Evolutionary conservation across 1,284 basidiomycete species (phyloP).

Genomic region (Agaricales sp.): DNA sequence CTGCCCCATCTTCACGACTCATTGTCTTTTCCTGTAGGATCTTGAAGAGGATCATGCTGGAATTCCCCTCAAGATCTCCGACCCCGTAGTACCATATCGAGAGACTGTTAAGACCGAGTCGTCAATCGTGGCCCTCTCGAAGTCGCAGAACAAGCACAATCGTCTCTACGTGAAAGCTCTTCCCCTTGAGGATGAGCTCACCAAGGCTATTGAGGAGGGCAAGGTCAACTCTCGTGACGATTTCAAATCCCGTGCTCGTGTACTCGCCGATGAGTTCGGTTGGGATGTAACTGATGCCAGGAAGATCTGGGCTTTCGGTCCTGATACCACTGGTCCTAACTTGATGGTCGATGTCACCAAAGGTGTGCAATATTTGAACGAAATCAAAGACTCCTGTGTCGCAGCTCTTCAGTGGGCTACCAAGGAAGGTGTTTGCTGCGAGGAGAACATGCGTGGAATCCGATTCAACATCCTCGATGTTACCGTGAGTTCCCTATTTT

Average conservation of each 20-base stretch:
- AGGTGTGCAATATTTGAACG: slow-evolving; percentile 96
- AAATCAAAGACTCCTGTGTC: slow-evolving; percentile 99
- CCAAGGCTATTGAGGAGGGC: slow-evolving; percentile 87
- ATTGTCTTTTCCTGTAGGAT: slow-evolving; percentile 44
- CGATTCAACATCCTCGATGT: slow-evolving; percentile 97
- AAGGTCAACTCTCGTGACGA: slow-evolving; percentile 90
- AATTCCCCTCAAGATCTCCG: slow-evolving; percentile 98
- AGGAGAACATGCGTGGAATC: slow-evolving; percentile 99
- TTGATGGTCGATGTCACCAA: slow-evolving; percentile 97
- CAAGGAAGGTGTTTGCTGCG: slow-evolving; percentile 93
- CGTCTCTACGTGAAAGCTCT: slow-evolving; percentile 91
- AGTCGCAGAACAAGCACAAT: slow-evolving; percentile 99
- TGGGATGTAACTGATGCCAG: slow-evolving; percentile 99
- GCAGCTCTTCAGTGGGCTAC: slow-evolving; percentile 99
- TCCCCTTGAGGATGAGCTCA: slow-evolving; percentile 92
- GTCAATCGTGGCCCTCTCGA: slow-evolving; percentile 92
- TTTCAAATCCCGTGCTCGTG: slow-evolving; percentile 93
- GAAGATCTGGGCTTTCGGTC: slow-evolving; percentile 99
- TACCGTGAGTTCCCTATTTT: slow-evolving; percentile 48
- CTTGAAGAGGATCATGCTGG: slow-evolving; percentile 99
- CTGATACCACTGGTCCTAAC: slow-evolving; percentile 97
- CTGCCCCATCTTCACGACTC: too few relatives aligned
- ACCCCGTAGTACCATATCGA: slow-evolving; percentile 97
- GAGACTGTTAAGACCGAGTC: slow-evolving; percentile 98
- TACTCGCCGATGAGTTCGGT: slow-evolving; percentile 92